These are phyloP conservation scores for Talaromyces nanjingensis DNA, from an alignment of 495 filamentous ascomycete genomes.

Conservation along the genomic window DNA sequence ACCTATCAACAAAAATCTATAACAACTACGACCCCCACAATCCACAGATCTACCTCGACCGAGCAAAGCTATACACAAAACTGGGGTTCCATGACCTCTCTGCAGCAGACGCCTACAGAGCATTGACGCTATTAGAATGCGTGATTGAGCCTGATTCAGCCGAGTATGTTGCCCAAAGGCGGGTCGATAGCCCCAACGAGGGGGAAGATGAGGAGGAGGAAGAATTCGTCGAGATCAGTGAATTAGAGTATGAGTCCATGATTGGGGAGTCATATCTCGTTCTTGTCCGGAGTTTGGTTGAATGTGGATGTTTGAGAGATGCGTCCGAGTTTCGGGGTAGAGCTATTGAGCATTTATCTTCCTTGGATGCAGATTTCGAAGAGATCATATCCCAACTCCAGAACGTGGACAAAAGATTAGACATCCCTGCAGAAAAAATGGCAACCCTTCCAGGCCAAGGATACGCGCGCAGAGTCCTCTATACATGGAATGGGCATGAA, in stretches of 20 bases:
- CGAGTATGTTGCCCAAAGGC: slow-evolving; percentile 34
- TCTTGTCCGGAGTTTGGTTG: slow-evolving; percentile 50
- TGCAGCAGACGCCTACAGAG: slow-evolving; percentile 83
- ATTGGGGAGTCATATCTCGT: slow-evolving; percentile 35
- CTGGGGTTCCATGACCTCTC: slow-evolving; percentile 87
- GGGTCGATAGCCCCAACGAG: slow-evolving; percentile 14
- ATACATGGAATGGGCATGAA: slow-evolving; percentile 90
- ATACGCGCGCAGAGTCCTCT: slow-evolving; percentile 75
- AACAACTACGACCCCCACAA: slow-evolving; percentile 60
- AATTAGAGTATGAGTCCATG: slow-evolving; percentile 33
- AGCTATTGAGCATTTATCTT: slow-evolving; percentile 14
- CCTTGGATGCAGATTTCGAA: slow-evolving; percentile 10
- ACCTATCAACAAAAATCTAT: slow-evolving; percentile 21
- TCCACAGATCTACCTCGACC: slow-evolving; percentile 64
- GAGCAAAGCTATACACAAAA: slow-evolving; percentile 61
- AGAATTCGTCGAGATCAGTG: slow-evolving; percentile 28
- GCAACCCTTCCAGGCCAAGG: slow-evolving; percentile 61
- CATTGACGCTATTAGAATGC: slow-evolving; percentile 78
- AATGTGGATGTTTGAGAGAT: slow-evolving; percentile 65
- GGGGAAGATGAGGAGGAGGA: slow-evolving; percentile 30
- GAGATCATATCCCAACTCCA: slow-evolving; percentile 1
- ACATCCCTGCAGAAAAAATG: neutral
- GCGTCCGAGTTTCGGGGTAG: slow-evolving; percentile 58
- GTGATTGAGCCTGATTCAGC: slow-evolving; percentile 51
- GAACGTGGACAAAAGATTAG: neutral